These are phyloP conservation scores for Leersia perrieri DNA, from an alignment of 176 grass and related monocot species.

Conservation along the genomic window DNA sequence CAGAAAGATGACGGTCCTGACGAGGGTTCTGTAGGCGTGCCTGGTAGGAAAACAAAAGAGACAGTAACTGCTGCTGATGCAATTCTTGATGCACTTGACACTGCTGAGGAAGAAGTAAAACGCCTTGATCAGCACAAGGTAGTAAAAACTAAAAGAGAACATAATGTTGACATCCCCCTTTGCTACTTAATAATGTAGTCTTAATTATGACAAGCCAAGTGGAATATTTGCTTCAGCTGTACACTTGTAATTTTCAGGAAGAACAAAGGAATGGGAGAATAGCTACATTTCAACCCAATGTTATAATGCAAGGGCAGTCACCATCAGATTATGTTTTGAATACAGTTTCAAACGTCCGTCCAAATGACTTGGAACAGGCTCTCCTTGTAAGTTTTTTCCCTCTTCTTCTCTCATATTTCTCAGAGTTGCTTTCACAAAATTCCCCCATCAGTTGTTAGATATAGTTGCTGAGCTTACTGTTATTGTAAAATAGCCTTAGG, in stretches of 20 bases:
- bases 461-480: neutral
- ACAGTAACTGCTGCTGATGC: constrained; percentile 75
- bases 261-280: constrained; percentile 56
- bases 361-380: constrained; percentile 89
- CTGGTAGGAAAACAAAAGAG: constrained; percentile 91
- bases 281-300: constrained; percentile 61
- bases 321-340: constrained; percentile 89
- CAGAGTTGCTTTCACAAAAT: neutral
- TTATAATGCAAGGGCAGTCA: constrained; percentile 78
- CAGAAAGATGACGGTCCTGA: constrained; percentile 80
- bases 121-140: constrained; percentile 72
- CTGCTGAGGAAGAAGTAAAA: constrained; percentile 77
- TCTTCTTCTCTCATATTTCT: neutral
- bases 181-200: neutral
- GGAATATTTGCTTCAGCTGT: neutral
- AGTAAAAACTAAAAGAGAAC: neutral
- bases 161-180: neutral
- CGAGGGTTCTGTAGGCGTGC: constrained; percentile 80
- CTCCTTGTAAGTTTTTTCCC: constrained; percentile 55
- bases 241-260: constrained; percentile 49
- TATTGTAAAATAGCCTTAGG: neutral
- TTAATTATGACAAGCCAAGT: neutral
- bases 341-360: constrained; percentile 60
- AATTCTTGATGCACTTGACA: constrained; percentile 94
- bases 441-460: neutral